phyloP scores from a whole-genome alignment of 805 yeast genomes.

The Brettanomyces naardenensis region DNA sequence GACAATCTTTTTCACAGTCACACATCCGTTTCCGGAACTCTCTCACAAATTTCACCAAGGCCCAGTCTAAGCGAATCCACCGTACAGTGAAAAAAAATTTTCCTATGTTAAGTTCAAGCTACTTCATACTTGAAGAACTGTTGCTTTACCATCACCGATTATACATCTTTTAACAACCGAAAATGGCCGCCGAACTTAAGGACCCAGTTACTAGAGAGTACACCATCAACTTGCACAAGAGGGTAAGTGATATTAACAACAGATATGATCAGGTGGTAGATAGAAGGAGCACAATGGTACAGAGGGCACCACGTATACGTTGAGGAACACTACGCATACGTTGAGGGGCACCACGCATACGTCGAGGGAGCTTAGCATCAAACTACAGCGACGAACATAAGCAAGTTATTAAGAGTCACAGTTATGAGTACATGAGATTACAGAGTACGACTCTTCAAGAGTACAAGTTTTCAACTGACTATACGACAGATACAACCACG shows the following conservation, averaged over 20 bases:
- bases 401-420: too few relatives aligned
- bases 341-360: too few relatives aligned
- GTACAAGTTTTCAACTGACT: too few relatives aligned
- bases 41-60: not conserved
- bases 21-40: too few relatives aligned
- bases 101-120: not conserved
- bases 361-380: too few relatives aligned
- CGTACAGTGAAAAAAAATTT: not conserved
- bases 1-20: too few relatives aligned
- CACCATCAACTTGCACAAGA: conserved; percentile 99
- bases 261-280: not conserved
- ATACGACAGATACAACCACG: too few relatives aligned
- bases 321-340: too few relatives aligned
- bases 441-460: too few relatives aligned
- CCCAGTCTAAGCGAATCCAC: not conserved
- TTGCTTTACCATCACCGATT: not conserved
- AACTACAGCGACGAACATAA: too few relatives aligned
- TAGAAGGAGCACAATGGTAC: not conserved
- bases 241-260: conserved; percentile 60
- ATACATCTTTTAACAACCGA: conserved; percentile 2
- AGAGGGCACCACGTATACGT: too few relatives aligned
- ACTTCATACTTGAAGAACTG: not conserved
- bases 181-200: conserved; percentile 62
- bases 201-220: conserved; percentile 99
- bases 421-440: too few relatives aligned